These are phyloP conservation scores for Aspergillus niger DNA, from an alignment of 2,329 filamentous ascomycete species.

Conservation along the genomic window DNA sequence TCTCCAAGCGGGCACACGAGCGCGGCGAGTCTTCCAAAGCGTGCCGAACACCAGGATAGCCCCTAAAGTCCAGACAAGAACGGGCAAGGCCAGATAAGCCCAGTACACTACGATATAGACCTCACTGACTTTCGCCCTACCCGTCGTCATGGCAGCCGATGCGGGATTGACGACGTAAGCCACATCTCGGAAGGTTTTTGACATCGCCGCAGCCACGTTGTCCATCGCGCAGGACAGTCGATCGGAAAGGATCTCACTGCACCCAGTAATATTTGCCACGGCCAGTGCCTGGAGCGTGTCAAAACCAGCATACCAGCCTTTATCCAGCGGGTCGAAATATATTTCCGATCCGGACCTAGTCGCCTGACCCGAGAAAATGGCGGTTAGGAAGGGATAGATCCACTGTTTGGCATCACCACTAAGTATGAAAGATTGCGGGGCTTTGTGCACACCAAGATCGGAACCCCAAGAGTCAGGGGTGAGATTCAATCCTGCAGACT, in stretches of 20 bases:
- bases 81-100: conserved; percentile 17
- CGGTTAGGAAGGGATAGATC: no score
- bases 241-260: neutral
- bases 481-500: no score
- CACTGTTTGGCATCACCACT: no score
- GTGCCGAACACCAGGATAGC: conserved; percentile 9
- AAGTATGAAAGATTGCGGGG: no score
- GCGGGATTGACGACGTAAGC: neutral
- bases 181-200: conserved; percentile 13
- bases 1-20: conserved; percentile 1
- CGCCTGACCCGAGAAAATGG: no score
- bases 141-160: neutral
- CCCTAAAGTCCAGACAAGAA: conserved; percentile 18
- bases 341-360: no score
- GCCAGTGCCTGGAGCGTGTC: no score
- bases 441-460: no score
- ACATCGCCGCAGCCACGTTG: conserved; percentile 10
- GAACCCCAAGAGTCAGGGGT: no score
- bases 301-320: no score
- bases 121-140: neutral
- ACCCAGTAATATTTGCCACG: no score
- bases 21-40: conserved; percentile 15
- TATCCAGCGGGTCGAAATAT: no score
- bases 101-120: conserved; percentile 14
- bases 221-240: conserved; percentile 12